These are phyloP conservation scores for Berberis thunbergii DNA, from an alignment of 164 flowering plant species.

Conservation along the genomic window DNA sequence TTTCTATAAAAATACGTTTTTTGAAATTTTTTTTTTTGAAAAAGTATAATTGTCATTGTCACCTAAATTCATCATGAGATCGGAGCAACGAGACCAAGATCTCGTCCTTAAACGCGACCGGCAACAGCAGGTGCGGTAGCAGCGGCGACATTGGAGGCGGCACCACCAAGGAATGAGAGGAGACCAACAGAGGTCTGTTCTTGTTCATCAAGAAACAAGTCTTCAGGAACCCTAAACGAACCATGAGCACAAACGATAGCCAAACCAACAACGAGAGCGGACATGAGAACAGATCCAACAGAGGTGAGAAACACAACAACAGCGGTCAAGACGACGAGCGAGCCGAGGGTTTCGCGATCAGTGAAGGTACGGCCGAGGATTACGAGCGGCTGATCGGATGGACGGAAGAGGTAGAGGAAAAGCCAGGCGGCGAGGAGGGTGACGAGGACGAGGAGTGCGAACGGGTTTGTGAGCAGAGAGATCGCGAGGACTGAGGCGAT, in stretches of 20 bases:
- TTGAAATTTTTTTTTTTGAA: no score
- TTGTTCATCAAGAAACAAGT: slow-evolving; percentile 71
- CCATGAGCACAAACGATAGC: slow-evolving; percentile 59
- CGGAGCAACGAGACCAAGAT: neutral
- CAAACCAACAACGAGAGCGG: slow-evolving; percentile 45
- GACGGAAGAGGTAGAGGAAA: slow-evolving; percentile 70
- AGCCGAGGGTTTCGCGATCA: slow-evolving; percentile 54
- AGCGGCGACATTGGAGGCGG: slow-evolving; percentile 33
- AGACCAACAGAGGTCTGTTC: slow-evolving; percentile 47
- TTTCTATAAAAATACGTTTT: no score
- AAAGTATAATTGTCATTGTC: neutral
- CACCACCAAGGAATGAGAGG: slow-evolving; percentile 65
- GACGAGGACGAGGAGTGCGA: slow-evolving; percentile 54
- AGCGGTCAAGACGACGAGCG: slow-evolving; percentile 30
- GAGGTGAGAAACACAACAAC: slow-evolving; percentile 62
- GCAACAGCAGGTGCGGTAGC: slow-evolving; percentile 33
- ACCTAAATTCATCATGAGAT: neutral
- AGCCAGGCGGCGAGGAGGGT: slow-evolving; percentile 57
- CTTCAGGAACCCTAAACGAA: slow-evolving; percentile 69
- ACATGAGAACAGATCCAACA: slow-evolving; percentile 66
- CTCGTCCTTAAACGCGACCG: neutral
- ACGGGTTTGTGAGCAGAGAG: slow-evolving; percentile 60
- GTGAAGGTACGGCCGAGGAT: slow-evolving; percentile 51
- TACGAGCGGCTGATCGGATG: slow-evolving; percentile 61
- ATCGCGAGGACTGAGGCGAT: slow-evolving; percentile 40